Evolutionary conservation across 768 basidiomycete species (phyloP), one percentile per base, ranked within the genome.

Genomic region (Tulasnella sp.): DNA sequence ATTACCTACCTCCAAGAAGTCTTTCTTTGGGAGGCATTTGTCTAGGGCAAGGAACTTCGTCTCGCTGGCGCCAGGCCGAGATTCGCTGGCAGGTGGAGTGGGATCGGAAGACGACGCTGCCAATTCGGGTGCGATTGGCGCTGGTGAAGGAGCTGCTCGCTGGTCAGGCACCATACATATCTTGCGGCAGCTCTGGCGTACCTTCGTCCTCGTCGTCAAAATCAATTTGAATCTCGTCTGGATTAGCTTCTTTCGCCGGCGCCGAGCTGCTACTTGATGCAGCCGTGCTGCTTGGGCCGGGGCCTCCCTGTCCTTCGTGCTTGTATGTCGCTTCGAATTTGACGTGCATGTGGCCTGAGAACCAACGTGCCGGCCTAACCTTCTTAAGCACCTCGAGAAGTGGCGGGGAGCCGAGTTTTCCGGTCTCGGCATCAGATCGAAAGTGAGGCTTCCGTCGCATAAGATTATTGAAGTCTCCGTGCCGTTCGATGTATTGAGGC

Each of bases 301-400:
- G 36, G 36, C 34, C 65, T 67, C 19, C 66, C 6, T 40, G 47
- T 7, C 17, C 64, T 5, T 47, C 68, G 69, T 81, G 81, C 0
- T 77, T 72, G 59, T 77, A 78, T 1, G 81, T 79, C 2, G 94
- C 95, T 73, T 94, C 89, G 76, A 90, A 98, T 67, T 90, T 88
- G 64, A 89, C 88, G 77, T 98, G 96, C 66, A 98, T 77, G 80
- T 98, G 96, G 0, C 94, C 95, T 3, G 92, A 80, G 79, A 97
- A 97, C 96, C 95, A 98, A 87, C 92, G 90, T 62, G 84, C 77
- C 0, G 95, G 95, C 76, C 86, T 83, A 37, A 97, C 83, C 32
- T 83, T 89, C 37, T 81, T 82, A 29, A 98, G 80, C 0, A 98
- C 83, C 14, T 87, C 87, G 84, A 91, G 89, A 40, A 96, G 81